Conservation (phyloP, 495 filamentous ascomycete species). For the Chaetomium tenue region DNA sequence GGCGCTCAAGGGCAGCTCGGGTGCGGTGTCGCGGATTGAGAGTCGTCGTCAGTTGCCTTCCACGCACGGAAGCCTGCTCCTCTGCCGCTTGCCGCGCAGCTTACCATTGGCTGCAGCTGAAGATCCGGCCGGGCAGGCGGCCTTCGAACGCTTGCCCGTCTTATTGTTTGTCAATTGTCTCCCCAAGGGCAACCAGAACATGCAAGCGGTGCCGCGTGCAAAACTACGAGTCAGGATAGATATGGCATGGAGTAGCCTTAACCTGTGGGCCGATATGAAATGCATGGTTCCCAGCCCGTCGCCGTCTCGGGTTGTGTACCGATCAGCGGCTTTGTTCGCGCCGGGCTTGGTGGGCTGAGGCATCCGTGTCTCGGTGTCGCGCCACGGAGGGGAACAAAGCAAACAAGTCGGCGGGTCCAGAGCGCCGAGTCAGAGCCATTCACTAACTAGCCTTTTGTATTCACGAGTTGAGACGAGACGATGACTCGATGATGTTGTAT, state of each 20-base stretch:
- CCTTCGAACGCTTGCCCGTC: not conserved
- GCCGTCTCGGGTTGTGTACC: constrained; percentile 13
- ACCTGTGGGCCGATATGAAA: not conserved
- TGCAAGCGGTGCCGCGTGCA: not conserved
- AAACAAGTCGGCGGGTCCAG: not conserved
- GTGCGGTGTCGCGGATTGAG: not conserved
- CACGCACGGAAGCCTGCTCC: constrained; percentile 2
- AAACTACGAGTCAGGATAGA: not conserved
- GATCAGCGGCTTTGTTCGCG: constrained; percentile 23
- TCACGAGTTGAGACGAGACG: not conserved
- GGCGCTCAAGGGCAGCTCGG: not conserved
- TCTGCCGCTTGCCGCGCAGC: constrained; percentile 1
- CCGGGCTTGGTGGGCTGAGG: constrained; percentile 21
- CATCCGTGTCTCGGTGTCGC: constrained; percentile 25
- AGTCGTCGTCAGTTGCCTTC: constrained; percentile 3
- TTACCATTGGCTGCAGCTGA: constrained; percentile 2
- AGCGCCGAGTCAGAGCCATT: not conserved
- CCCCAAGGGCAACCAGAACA: not conserved
- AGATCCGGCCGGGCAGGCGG: constrained; percentile 7
- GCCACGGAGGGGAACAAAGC: constrained; percentile 1
- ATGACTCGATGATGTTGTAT: not conserved
- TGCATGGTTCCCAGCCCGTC: not conserved
- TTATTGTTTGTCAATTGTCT: constrained; percentile 3
- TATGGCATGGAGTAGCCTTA: not conserved
- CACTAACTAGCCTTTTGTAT: not conserved